Percentiles rank a stretch among this genome's conserved stretches.
Conservation (phyloP, 2,329 filamentous ascomycete species). For the Colletotrichum lentis region DNA sequence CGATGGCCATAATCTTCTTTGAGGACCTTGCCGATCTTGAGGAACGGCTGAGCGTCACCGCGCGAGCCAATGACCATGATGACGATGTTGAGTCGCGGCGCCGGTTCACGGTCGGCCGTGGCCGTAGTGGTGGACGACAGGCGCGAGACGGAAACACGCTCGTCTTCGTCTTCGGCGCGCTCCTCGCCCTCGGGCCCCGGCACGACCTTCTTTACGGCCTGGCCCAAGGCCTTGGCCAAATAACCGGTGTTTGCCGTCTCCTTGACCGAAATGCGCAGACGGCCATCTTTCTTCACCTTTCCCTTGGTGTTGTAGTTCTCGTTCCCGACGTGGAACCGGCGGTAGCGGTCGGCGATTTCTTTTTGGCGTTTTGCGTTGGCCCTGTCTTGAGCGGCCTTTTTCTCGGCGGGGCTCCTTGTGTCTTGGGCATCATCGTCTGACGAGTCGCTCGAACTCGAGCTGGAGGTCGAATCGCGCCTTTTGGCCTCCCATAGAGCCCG, state of each 20-base stretch:
- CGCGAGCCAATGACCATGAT: slow-evolving; percentile 85
- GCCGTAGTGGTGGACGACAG: slow-evolving; percentile 47
- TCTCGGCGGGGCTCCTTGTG: slow-evolving; percentile 9
- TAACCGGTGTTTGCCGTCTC: slow-evolving; percentile 76
- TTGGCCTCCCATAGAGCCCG: slow-evolving; percentile 41
- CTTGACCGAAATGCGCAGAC: slow-evolving; percentile 75
- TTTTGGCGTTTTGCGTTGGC: slow-evolving; percentile 22
- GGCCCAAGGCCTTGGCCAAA: slow-evolving; percentile 75
- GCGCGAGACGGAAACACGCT: slow-evolving; percentile 31
- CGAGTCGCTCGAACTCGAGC: slow-evolving; percentile 40
- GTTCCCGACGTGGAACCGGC: slow-evolving; percentile 68
- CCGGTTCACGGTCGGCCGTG: slow-evolving; percentile 44
- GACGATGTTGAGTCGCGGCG: slow-evolving; percentile 75
- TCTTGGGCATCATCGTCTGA: slow-evolving; percentile 41
- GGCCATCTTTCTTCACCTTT: slow-evolving; percentile 72
- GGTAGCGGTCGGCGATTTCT: slow-evolving; percentile 50
- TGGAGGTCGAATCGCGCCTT: slow-evolving; percentile 38
- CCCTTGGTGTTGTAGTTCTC: slow-evolving; percentile 71
- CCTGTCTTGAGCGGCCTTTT: slow-evolving; percentile 8
- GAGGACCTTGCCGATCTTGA: slow-evolving; percentile 76
- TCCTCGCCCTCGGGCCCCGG: slow-evolving; percentile 46
- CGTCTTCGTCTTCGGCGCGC: slow-evolving; percentile 38
- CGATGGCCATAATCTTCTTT: slow-evolving; percentile 76
- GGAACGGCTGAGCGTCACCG: slow-evolving; percentile 82
- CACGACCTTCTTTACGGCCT: slow-evolving; percentile 64